Conservation (phyloP, 2,329 filamentous ascomycete genomes). For the Ophiobolus disseminans region DNA sequence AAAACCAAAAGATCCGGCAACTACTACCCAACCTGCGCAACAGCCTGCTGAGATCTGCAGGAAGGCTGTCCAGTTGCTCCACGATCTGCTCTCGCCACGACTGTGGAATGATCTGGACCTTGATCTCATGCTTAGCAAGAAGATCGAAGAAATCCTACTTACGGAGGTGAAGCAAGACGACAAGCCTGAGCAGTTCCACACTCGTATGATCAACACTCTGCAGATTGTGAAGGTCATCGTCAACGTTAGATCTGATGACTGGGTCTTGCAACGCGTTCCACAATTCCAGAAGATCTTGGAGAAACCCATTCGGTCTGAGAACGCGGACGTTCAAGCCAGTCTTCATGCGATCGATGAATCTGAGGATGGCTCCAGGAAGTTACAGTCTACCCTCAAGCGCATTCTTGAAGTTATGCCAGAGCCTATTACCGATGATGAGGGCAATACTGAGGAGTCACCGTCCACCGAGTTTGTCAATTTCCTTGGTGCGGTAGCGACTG, state of each 20-base stretch:
- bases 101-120: slow-evolving; percentile 94
- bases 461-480: slow-evolving; percentile 88
- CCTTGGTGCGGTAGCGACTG: slow-evolving; percentile 83
- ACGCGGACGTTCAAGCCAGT: slow-evolving; percentile 91
- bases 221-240: slow-evolving; percentile 91
- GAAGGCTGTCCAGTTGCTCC: slow-evolving; percentile 81
- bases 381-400: slow-evolving; percentile 78
- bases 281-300: slow-evolving; percentile 87
- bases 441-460: slow-evolving; percentile 75
- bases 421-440: slow-evolving; percentile 84
- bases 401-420: slow-evolving; percentile 87
- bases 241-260: slow-evolving; percentile 86
- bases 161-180: slow-evolving; percentile 66
- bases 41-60: slow-evolving; percentile 79
- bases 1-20: slow-evolving; percentile 49
- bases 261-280: slow-evolving; percentile 80
- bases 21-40: slow-evolving; percentile 49
- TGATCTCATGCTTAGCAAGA: slow-evolving; percentile 82
- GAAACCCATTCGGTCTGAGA: slow-evolving; percentile 86
- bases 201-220: slow-evolving; percentile 89
- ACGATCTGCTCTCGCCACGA: slow-evolving; percentile 82
- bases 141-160: slow-evolving; percentile 83
- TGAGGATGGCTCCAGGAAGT: slow-evolving; percentile 63
- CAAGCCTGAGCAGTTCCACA: slow-evolving; percentile 74
- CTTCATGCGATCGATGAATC: slow-evolving; percentile 77